These are phyloP conservation scores for Beauveria scarabaeidicola DNA, from an alignment of 2,329 filamentous ascomycete species.

Conservation along the genomic window DNA sequence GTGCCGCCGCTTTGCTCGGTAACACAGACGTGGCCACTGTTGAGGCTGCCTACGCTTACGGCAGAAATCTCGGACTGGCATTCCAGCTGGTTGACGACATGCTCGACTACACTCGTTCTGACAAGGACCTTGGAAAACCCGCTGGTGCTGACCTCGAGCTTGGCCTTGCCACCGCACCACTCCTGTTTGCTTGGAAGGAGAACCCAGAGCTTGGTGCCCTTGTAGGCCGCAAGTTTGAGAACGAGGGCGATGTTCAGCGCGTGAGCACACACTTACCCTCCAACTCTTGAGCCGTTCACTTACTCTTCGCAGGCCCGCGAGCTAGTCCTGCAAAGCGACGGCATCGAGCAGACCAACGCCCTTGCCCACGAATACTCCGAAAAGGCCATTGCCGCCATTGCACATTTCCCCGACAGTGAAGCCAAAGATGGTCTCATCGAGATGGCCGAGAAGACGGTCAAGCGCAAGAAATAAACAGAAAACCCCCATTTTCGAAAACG, in stretches of 20 bases:
- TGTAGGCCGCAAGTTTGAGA: conserved; percentile 83
- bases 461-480: conserved; percentile 65
- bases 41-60: conserved; percentile 85
- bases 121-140: conserved; percentile 82
- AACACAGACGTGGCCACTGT: conserved; percentile 69
- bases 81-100: conserved; percentile 98
- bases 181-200: conserved; percentile 92
- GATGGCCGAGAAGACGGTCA: conserved; percentile 89
- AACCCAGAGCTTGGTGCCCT: conserved; percentile 75
- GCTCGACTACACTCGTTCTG: conserved; percentile 88
- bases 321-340: conserved; percentile 73
- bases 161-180: conserved; percentile 83
- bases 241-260: conserved; percentile 74
- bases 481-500: conserved; percentile 3
- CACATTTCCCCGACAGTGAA: conserved; percentile 81
- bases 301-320: conserved; percentile 61
- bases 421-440: conserved; percentile 86
- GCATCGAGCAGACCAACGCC: conserved; percentile 83
- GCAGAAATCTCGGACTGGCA: conserved; percentile 85
- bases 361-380: conserved; percentile 87
- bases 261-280: conserved; percentile 43
- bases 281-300: not conserved
- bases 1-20: conserved; percentile 79
- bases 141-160: conserved; percentile 90
- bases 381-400: conserved; percentile 78